Conservation (phyloP, 1,139 yeast species). For the Geotrichum histeridarum region DNA sequence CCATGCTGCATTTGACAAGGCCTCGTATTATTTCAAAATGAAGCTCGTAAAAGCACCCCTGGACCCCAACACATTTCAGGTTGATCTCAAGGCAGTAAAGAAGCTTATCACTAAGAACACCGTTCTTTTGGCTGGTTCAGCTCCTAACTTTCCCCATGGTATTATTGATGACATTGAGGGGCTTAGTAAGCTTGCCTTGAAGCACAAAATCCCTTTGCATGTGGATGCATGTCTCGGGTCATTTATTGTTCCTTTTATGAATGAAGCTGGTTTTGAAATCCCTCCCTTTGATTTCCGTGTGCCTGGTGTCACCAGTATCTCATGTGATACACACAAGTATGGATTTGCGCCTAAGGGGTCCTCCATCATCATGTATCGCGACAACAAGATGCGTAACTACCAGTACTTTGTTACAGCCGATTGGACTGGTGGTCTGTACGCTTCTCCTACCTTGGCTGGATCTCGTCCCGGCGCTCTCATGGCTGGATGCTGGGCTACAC, state of each 20-base stretch:
- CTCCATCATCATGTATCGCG: slow-evolving; percentile 83
- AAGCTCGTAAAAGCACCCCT: slow-evolving; percentile 75
- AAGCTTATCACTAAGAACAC: slow-evolving; percentile 71
- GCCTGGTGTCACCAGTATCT: slow-evolving; percentile 93
- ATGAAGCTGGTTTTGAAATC: slow-evolving; percentile 47
- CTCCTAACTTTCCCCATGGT: slow-evolving; percentile 97
- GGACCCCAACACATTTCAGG: slow-evolving; percentile 63
- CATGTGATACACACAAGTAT: slow-evolving; percentile 96
- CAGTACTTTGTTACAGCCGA: slow-evolving; percentile 81
- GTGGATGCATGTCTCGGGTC: slow-evolving; percentile 97
- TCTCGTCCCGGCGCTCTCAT: slow-evolving; percentile 95
- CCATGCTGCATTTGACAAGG: slow-evolving; percentile 95
- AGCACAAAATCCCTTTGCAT: slow-evolving; percentile 70
- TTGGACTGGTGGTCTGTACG: slow-evolving; percentile 95
- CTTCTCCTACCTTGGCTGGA: slow-evolving; percentile 94
- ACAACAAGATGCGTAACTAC: slow-evolving; percentile 57
- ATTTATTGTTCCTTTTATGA: slow-evolving; percentile 76
- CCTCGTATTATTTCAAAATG: slow-evolving; percentile 85
- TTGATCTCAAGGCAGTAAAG: slow-evolving; percentile 58
- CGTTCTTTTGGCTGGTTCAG: slow-evolving; percentile 80
- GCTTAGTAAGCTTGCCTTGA: slow-evolving; percentile 60
- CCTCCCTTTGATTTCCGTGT: slow-evolving; percentile 81
- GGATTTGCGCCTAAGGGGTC: slow-evolving; percentile 98
- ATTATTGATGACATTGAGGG: slow-evolving; percentile 82
- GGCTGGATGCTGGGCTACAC: slow-evolving; percentile 97